Conservation (phyloP, 2,329 filamentous ascomycete genomes). For the Colletotrichum filicis region DNA sequence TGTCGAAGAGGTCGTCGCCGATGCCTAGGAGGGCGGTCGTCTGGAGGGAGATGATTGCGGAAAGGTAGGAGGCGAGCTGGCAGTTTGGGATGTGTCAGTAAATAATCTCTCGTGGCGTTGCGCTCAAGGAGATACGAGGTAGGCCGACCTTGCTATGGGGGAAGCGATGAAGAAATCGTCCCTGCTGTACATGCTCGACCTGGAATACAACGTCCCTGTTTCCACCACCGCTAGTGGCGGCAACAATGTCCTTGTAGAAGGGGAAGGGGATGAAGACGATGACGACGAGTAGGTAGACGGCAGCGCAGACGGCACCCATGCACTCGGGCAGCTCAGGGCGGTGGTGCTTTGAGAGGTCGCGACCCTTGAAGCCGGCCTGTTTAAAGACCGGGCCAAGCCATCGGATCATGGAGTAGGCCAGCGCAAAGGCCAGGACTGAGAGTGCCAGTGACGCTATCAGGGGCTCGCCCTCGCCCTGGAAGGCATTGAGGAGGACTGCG, state of each 20-base stretch:
- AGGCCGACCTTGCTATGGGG: conserved; percentile 86
- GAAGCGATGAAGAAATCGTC: conserved; percentile 89
- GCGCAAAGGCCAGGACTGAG: conserved; percentile 84
- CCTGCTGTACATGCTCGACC: conserved; percentile 79
- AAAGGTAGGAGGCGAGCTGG: conserved; percentile 93
- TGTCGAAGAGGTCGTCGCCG: conserved; percentile 96
- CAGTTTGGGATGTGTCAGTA: not conserved
- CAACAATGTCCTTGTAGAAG: conserved; percentile 98
- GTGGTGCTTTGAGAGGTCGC: conserved; percentile 80
- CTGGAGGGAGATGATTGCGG: conserved; percentile 92
- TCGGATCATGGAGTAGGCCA: conserved; percentile 86
- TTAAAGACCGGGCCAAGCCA: conserved; percentile 95
- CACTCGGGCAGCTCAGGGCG: conserved; percentile 89
- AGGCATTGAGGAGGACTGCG: conserved; percentile 81
- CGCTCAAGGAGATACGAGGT: not conserved
- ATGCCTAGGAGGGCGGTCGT: conserved; percentile 91
- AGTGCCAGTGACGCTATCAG: conserved; percentile 89
- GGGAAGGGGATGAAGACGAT: conserved; percentile 96
- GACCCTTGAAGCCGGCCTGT: conserved; percentile 87
- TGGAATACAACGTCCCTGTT: conserved; percentile 88
- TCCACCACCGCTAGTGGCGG: conserved; percentile 91
- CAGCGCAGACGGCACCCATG: conserved; percentile 93
- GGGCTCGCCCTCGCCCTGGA: conserved; percentile 87
- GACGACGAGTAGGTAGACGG: conserved; percentile 89
- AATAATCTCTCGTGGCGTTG: not conserved